These are phyloP conservation scores for Colletotrichum sansevieriae DNA, from an alignment of 2,329 filamentous ascomycete species.

Conservation along the genomic window DNA sequence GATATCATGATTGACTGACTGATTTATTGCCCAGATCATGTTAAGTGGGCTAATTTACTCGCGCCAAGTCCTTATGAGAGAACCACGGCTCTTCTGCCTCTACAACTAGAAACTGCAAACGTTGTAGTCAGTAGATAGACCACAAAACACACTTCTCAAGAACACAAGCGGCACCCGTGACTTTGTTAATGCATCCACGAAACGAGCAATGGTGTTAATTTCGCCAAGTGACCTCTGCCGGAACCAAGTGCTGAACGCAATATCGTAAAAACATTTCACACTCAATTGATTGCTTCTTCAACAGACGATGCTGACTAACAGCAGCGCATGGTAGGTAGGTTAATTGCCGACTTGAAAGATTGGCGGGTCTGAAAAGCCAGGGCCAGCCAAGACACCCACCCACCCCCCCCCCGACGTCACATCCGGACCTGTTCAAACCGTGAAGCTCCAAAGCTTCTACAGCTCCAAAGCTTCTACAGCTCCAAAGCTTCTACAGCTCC, in stretches of 20 bases:
- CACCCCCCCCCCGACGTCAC: background rate
- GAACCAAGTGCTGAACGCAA: too few species aligned
- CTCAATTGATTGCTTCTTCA: too few species aligned
- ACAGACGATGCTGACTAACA: too few species aligned
- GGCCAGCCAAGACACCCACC: too few species aligned
- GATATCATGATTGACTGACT: background rate
- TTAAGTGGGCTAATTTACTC: too few species aligned
- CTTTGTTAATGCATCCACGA: too few species aligned
- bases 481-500: background rate
- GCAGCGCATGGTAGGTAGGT: too few species aligned
- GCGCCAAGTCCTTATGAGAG: background rate
- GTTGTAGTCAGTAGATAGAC: background rate
- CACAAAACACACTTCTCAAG: background rate
- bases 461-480: constrained; percentile 3
- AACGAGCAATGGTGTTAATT: too few species aligned
- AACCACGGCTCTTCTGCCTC: background rate
- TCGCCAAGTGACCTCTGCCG: too few species aligned
- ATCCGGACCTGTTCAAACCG: constrained; percentile 1
- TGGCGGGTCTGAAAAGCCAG: too few species aligned
- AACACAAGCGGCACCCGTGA: background rate
- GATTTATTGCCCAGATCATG: background rate
- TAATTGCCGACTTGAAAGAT: too few species aligned
- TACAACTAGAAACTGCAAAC: background rate
- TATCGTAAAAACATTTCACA: too few species aligned
- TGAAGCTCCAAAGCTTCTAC: constrained; percentile 14